phyloP scores from a whole-genome alignment of 345 rosid genomes.

The Hibiscus trionum region DNA sequence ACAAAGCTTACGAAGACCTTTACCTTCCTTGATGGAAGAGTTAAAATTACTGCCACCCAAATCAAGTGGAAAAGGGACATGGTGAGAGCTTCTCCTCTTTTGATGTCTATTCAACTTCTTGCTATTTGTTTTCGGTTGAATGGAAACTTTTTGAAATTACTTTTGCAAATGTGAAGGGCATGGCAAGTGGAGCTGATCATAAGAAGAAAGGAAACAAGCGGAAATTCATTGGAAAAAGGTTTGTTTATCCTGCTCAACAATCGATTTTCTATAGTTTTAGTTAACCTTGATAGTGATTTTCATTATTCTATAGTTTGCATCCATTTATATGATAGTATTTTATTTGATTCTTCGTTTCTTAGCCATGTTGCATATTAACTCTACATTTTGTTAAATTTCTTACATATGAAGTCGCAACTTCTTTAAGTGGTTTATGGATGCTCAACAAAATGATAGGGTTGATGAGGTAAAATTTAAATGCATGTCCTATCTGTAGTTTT shows the following conservation, averaged over 20 bases:
- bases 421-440: not conserved
- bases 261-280: no score
- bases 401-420: not conserved
- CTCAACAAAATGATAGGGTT: not conserved
- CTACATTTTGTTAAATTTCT: not conserved
- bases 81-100: not conserved
- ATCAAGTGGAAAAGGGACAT: constrained; percentile 64
- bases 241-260: not conserved
- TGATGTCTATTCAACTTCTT: not conserved
- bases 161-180: constrained; percentile 38
- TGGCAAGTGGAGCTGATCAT: not conserved
- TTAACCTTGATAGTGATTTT: not conserved
- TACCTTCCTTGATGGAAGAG: not conserved
- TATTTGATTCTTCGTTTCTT: not conserved
- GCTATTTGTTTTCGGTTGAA: not conserved
- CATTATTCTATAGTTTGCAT: not conserved
- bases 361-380: not conserved
- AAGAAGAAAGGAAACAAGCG: not conserved
- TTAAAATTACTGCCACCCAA: not conserved
- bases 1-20: constrained; percentile 13
- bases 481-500: not conserved
- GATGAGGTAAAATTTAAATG: not conserved
- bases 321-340: not conserved
- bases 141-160: constrained; percentile 8
- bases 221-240: not conserved